Conservation (phyloP, 2,329 filamentous ascomycete genomes). For the Bipolaris gigantea region DNA sequence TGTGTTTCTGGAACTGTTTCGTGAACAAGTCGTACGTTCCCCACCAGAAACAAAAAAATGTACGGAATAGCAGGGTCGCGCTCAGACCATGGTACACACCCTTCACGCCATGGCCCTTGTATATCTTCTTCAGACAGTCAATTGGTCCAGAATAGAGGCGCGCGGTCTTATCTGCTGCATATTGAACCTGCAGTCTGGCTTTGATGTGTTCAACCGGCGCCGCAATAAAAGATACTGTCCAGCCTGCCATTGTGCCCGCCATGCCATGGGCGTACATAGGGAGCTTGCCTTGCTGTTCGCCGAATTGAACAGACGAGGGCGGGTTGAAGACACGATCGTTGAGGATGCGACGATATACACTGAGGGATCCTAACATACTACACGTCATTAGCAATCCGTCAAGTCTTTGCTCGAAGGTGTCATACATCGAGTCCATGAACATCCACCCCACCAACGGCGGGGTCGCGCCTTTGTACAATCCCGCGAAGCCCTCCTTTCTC, state of each 20-base stretch:
- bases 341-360: slow-evolving; percentile 82
- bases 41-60: slow-evolving; percentile 99
- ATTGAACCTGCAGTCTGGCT: slow-evolving; percentile 91
- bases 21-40: slow-evolving; percentile 88
- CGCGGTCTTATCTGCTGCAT: slow-evolving; percentile 75
- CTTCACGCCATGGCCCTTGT: slow-evolving; percentile 65
- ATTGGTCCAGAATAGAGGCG: slow-evolving; percentile 84
- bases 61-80: slow-evolving; percentile 84
- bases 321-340: slow-evolving; percentile 77
- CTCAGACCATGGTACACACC: slow-evolving; percentile 85
- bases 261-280: slow-evolving; percentile 81
- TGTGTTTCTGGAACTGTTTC: slow-evolving; percentile 65
- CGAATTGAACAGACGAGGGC: slow-evolving; percentile 49
- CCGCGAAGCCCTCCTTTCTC: slow-evolving; percentile 78
- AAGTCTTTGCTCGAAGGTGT: not conserved
- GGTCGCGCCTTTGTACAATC: slow-evolving; percentile 91
- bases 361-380: slow-evolving; percentile 85
- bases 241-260: slow-evolving; percentile 83
- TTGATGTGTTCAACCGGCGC: slow-evolving; percentile 96
- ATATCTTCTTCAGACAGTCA: slow-evolving; percentile 72
- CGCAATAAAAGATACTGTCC: slow-evolving; percentile 89
- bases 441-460: slow-evolving; percentile 96
- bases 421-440: slow-evolving; percentile 83
- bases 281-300: slow-evolving; percentile 55
- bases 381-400: slow-evolving; percentile 11